Evolutionary conservation across 768 basidiomycete species (phyloP).

Genomic region (Tylopilus subfusipes): DNA sequence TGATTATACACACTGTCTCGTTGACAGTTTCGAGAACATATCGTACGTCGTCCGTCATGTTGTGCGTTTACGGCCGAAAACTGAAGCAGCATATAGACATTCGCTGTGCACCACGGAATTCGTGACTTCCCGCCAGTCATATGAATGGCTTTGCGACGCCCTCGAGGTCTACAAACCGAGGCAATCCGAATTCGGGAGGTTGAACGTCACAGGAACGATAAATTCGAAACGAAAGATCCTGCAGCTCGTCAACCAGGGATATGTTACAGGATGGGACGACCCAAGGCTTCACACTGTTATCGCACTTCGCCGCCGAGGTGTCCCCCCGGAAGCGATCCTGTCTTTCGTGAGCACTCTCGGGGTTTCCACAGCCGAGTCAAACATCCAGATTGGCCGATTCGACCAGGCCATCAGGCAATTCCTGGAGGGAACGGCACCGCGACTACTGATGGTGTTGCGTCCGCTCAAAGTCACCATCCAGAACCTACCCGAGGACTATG

Average conservation of each 20-base stretch:
- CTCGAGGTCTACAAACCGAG: slow-evolving; percentile 96
- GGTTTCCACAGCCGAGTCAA: slow-evolving; percentile 80
- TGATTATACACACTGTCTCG: slow-evolving; percentile 97
- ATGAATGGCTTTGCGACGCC: slow-evolving; percentile 98
- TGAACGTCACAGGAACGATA: slow-evolving; percentile 91
- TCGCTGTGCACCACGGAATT: slow-evolving; percentile 97
- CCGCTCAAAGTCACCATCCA: slow-evolving; percentile 91
- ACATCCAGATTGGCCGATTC: slow-evolving; percentile 85
- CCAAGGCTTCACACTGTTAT: slow-evolving; percentile 96
- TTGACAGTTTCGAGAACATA: slow-evolving; percentile 98
- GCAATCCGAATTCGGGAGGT: slow-evolving; percentile 94
- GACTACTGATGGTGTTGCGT: slow-evolving; percentile 85
- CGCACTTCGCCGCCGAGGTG: slow-evolving; percentile 88
- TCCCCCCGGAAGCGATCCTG: slow-evolving; percentile 94
- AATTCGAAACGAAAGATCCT: slow-evolving; percentile 96
- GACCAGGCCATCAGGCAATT: slow-evolving; percentile 87
- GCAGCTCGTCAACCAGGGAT: slow-evolving; percentile 76
- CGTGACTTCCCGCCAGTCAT: slow-evolving; percentile 91
- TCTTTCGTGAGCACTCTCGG: slow-evolving; percentile 94
- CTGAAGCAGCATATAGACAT: slow-evolving; percentile 52
- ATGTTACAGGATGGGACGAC: slow-evolving; percentile 95
- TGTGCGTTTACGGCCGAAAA: neutral
- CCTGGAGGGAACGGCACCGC: slow-evolving; percentile 82
- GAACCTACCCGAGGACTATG: slow-evolving; percentile 84
- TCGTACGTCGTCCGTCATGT: slow-evolving; percentile 59